phyloP scores from a whole-genome alignment of 495 filamentous ascomycete species.

The Staphylotrichum longicolle region DNA sequence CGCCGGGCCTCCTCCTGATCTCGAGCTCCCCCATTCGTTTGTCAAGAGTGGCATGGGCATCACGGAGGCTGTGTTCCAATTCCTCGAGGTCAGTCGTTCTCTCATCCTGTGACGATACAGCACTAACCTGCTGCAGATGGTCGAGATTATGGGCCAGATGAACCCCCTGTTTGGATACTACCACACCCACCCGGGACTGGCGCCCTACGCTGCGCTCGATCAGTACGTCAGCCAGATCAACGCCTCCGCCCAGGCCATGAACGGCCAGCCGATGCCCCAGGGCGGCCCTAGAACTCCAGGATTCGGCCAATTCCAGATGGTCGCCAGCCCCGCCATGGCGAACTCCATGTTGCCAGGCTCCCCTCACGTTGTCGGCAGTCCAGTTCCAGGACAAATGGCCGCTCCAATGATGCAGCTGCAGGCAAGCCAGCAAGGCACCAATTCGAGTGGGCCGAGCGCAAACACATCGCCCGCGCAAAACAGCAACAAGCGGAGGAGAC shows the following conservation, averaged over 20 bases:
- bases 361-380: constrained; percentile 54
- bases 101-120: neutral
- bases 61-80: constrained; percentile 58
- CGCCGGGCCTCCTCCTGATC: constrained; percentile 50
- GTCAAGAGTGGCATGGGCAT: constrained; percentile 61
- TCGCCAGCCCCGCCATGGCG: constrained; percentile 53
- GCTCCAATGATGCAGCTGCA: constrained; percentile 68
- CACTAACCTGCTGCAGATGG: constrained; percentile 49
- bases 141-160: constrained; percentile 75
- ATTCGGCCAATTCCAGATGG: constrained; percentile 51
- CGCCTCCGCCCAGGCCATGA: constrained; percentile 33
- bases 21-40: constrained; percentile 61
- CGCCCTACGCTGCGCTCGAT: constrained; percentile 60
- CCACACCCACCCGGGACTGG: constrained; percentile 54
- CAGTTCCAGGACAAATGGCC: constrained; percentile 58
- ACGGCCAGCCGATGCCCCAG: constrained; percentile 44
- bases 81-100: constrained; percentile 59
- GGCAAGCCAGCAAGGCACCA: constrained; percentile 69
- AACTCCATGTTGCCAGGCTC: constrained; percentile 60
- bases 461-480: constrained; percentile 81
- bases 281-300: constrained; percentile 47
- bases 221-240: constrained; percentile 54
- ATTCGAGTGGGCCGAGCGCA: constrained; percentile 69
- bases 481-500: constrained; percentile 71
- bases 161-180: constrained; percentile 62